Evolutionary conservation across 352 stramenopile species (phyloP).

Genomic region (Pythium brachiatum): DNA sequence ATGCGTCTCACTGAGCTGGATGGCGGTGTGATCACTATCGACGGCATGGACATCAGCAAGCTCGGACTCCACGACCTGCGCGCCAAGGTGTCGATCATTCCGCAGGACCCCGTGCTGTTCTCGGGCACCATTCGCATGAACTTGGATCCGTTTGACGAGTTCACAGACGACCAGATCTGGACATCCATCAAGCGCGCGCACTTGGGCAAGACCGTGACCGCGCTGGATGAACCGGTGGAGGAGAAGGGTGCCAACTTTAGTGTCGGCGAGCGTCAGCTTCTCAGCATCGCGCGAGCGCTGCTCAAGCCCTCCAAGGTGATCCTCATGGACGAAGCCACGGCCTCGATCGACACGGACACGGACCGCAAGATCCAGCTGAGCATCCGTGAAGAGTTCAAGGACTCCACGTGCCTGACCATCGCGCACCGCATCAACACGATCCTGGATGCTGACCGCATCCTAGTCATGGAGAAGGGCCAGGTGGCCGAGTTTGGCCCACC

Average conservation of each 20-base stretch:
- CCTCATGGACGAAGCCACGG: conserved; percentile 98
- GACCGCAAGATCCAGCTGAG: conserved; percentile 89
- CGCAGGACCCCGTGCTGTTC: conserved; percentile 90
- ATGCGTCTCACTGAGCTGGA: conserved; percentile 34
- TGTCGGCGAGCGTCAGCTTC: conserved; percentile 91
- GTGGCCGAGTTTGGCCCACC: conserved; percentile 90
- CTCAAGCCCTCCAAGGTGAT: conserved; percentile 91
- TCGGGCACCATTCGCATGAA: conserved; percentile 85
- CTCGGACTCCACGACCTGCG: conserved; percentile 30
- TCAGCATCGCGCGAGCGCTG: conserved; percentile 93
- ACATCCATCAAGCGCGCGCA: conserved; percentile 33
- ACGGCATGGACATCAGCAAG: conserved; percentile 70
- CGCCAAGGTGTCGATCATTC: conserved; percentile 49
- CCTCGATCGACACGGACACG: conserved; percentile 86
- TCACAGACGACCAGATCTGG: conserved; percentile 55
- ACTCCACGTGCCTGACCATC: conserved; percentile 95
- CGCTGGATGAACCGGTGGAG: conserved; percentile 78
- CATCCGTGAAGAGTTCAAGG: conserved; percentile 36
- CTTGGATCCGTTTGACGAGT: conserved; percentile 85
- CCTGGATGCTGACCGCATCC: conserved; percentile 94
- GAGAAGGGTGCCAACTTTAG: conserved; percentile 93
- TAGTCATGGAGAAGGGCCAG: conserved; percentile 95
- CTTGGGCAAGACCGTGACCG: conserved; percentile 31
- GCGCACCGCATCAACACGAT: conserved; percentile 98
- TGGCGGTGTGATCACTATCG: conserved; percentile 70